Evolutionary conservation across 768 basidiomycete species (phyloP), one percentile per base, ranked within the genome.

Genomic region (Phlegmacium glaucopus): DNA sequence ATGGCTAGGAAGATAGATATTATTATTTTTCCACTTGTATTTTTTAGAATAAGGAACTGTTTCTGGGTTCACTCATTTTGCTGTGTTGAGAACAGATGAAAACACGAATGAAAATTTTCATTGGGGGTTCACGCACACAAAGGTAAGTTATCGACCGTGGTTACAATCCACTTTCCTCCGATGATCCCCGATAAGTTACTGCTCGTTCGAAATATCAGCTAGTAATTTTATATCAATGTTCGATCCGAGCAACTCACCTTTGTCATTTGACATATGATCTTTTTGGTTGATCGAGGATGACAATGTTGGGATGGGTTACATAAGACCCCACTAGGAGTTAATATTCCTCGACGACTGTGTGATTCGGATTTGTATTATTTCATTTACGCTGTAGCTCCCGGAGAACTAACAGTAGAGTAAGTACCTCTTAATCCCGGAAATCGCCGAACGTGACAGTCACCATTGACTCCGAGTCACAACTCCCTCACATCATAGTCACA

Each of bases 81-180:
- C 39, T 40, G 12, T 18, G 2, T 39, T 17, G 6, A 12, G 29
- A 12, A 8, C 30, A 32, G 9, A 8, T 32, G 30, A 8, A n/a
- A n/a, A n/a, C n/a, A n/a, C n/a, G n/a, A n/a, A n/a, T 32, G 30
- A 4, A 11, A n/a, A n/a, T 34, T 6, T 34, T 10, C 6, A 3
- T n/a, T n/a, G 32, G 6, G 10, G 4, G 10, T 34, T n/a, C 6
- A 74, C 87, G 67, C 63, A 91, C 91, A 93, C 74, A 50, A 86
- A 74, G 9, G 85, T 88, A 45, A 96, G 65, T 94, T 92, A 64
- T 93, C 87, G 40, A 96, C n/a, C 77, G 63, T 93, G 83, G 70
- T n/a, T 95, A 96, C 25, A 95, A 66, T 5, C 93, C 93, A 54
- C 85, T 89, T n/a, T 15, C 91, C 91, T 12, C 91, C 91, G 48